Conservation (phyloP, 2,329 filamentous ascomycete species). For the Tolypocladium amazonense region DNA sequence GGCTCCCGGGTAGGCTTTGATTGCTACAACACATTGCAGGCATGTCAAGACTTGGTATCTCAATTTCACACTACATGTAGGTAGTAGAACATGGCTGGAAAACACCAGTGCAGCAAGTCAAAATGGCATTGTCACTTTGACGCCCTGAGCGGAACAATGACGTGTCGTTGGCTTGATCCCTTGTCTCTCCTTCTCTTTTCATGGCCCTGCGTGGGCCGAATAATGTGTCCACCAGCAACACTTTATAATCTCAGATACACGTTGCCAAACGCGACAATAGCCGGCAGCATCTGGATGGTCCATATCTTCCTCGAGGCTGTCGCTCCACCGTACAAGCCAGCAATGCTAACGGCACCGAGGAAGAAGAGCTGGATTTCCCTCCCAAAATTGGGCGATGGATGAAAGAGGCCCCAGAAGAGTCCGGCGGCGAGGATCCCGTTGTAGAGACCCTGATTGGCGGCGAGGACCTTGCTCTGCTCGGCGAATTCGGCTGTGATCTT, state of each 20-base stretch:
- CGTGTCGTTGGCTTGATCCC: no score
- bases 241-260: slow-evolving; percentile 9
- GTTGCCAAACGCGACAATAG: slow-evolving; percentile 4
- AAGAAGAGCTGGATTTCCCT: slow-evolving; percentile 37
- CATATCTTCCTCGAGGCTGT: slow-evolving; percentile 31
- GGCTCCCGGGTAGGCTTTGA: not conserved
- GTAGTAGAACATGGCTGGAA: no score
- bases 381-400: slow-evolving; percentile 30
- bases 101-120: no score
- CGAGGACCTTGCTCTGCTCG: slow-evolving; percentile 30
- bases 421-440: slow-evolving; percentile 42
- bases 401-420: slow-evolving; percentile 33
- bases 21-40: no score
- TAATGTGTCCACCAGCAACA: not conserved
- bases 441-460: slow-evolving; percentile 41
- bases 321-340: slow-evolving; percentile 32
- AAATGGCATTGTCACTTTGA: no score
- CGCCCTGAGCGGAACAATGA: no score
- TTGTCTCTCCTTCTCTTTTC: no score
- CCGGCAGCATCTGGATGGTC: slow-evolving; percentile 27
- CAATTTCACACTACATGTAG: no score
- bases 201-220: not conserved
- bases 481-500: slow-evolving; percentile 32
- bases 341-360: slow-evolving; percentile 31
- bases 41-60: no score